A percentile compares a stretch with the other conserved stretches of the same genome.
Conservation (phyloP, 345 rosid genomes). For the Gossypium ekmanianum region DNA sequence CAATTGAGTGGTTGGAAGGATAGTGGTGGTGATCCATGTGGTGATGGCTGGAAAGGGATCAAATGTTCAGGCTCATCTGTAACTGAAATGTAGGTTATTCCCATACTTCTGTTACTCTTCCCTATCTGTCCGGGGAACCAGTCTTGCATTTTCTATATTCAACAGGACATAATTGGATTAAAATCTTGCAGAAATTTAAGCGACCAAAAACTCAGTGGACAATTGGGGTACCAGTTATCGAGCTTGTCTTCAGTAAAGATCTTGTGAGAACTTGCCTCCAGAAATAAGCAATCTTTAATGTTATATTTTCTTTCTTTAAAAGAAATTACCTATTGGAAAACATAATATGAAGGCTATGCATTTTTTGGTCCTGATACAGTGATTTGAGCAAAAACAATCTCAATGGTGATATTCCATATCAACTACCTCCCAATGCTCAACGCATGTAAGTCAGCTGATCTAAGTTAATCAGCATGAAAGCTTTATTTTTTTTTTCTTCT, state of each 20-base stretch:
- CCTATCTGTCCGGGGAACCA: neutral
- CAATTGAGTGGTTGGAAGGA: slow-evolving; percentile 65
- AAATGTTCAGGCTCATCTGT: slow-evolving; percentile 76
- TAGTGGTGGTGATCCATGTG: slow-evolving; percentile 87
- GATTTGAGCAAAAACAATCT: slow-evolving; percentile 91
- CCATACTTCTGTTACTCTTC: neutral
- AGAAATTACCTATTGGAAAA: neutral
- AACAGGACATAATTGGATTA: neutral
- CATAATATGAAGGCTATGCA: slow-evolving; percentile 22
- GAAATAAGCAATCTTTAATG: neutral
- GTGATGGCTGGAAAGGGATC: slow-evolving; percentile 81
- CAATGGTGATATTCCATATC: slow-evolving; percentile 75
- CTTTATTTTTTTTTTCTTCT: neutral
- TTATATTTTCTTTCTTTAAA: slow-evolving; percentile 2
- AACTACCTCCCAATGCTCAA: slow-evolving; percentile 72
- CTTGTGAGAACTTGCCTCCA: slow-evolving; percentile 51
- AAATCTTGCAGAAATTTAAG: slow-evolving; percentile 58
- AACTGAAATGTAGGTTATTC: slow-evolving; percentile 55
- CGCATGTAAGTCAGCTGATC: slow-evolving; percentile 49
- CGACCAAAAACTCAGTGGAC: slow-evolving; percentile 68
- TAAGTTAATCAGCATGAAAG: neutral
- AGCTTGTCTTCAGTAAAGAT: slow-evolving; percentile 76
- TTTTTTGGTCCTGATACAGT: slow-evolving; percentile 58
- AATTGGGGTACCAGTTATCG: slow-evolving; percentile 76
- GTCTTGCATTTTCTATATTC: slow-evolving; percentile 1